These are phyloP conservation scores for Decorospora gaudefroyi DNA, from an alignment of 2,329 filamentous ascomycete species.

Conservation along the genomic window DNA sequence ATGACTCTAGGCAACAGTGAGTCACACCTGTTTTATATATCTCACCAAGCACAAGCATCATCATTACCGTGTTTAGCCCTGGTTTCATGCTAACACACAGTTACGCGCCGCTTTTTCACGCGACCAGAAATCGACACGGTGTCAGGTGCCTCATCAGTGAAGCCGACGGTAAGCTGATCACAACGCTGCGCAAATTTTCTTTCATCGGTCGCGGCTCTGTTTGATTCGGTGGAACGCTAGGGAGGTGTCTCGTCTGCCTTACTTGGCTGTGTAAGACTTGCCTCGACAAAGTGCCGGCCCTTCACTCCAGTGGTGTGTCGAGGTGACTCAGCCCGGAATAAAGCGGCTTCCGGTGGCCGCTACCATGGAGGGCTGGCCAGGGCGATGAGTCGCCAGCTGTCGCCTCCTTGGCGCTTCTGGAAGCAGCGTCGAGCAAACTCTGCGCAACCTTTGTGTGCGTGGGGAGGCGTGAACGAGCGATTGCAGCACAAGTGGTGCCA, in stretches of 20 bases:
- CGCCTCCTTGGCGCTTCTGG: slow-evolving; percentile 23
- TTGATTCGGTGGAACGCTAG: slow-evolving; percentile 12
- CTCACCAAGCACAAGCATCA: slow-evolving; percentile 9
- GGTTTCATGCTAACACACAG: slow-evolving; percentile 9
- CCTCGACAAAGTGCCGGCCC: slow-evolving; percentile 9
- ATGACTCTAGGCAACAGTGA: slow-evolving; percentile 21
- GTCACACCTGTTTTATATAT: slow-evolving; percentile 14
- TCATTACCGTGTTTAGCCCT: slow-evolving; percentile 13
- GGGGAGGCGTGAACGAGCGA: slow-evolving; percentile 13
- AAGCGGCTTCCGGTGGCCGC: slow-evolving; percentile 15
- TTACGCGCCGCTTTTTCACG: slow-evolving; percentile 16
- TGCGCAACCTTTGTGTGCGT: slow-evolving; percentile 16
- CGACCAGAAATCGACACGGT: slow-evolving; percentile 30
- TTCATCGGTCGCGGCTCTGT: slow-evolving; percentile 10
- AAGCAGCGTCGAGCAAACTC: slow-evolving; percentile 22
- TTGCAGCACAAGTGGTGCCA: too few species aligned
- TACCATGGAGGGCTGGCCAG: slow-evolving; percentile 14
- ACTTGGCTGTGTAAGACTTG: slow-evolving; percentile 17
- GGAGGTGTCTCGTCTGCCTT: slow-evolving; percentile 27
- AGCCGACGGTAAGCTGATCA: slow-evolving; percentile 23
- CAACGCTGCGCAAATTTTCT: slow-evolving; percentile 25
- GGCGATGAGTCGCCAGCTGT: slow-evolving; percentile 20
- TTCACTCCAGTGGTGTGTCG: slow-evolving; percentile 13
- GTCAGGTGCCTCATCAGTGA: slow-evolving; percentile 38
- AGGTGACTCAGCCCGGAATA: slow-evolving; percentile 38